Percentiles rank a stretch among this genome's conserved stretches.
Evolutionary conservation across 305 asterid species (phyloP).

Genomic region (Andrographis paniculata): DNA sequence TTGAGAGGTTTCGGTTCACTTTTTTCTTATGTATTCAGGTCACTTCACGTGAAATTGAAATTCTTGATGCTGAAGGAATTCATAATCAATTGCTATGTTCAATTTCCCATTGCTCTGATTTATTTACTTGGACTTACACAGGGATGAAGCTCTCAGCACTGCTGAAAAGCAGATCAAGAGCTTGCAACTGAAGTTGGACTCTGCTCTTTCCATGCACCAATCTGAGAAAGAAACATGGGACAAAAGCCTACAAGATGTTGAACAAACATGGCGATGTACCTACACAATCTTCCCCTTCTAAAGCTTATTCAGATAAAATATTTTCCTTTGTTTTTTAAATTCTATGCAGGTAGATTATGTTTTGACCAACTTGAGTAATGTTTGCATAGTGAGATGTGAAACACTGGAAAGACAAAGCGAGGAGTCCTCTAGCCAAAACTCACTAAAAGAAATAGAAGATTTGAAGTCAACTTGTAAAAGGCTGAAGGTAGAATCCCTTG

Average conservation of each 20-base stretch:
- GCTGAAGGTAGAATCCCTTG: constrained; percentile 51
- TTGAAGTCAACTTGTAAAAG: constrained; percentile 48
- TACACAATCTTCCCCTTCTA: constrained; percentile 19
- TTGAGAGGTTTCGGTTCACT: neutral
- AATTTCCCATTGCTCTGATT: constrained; percentile 15
- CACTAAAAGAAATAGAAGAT: constrained; percentile 61
- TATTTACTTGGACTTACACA: constrained; percentile 29
- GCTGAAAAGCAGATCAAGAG: constrained; percentile 60
- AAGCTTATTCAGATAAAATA: constrained; percentile 14
- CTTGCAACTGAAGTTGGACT: constrained; percentile 64
- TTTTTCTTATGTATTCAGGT: constrained; percentile 3
- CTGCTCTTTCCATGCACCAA: constrained; percentile 63
- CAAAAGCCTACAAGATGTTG: constrained; percentile 66
- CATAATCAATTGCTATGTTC: constrained; percentile 6
- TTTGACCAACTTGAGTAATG: constrained; percentile 20
- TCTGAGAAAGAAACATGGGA: constrained; percentile 88
- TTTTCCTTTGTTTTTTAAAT: constrained; percentile 7
- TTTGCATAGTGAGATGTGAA: constrained; percentile 69
- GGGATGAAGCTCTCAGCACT: constrained; percentile 64
- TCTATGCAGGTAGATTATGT: constrained; percentile 4
- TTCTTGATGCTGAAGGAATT: constrained; percentile 16
- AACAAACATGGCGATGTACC: constrained; percentile 93
- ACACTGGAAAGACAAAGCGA: constrained; percentile 55
- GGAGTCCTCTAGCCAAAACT: constrained; percentile 38
- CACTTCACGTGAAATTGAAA: neutral